phyloP scores from a whole-genome alignment of 805 yeast genomes.

The Kodamaea jinghongensis region DNA sequence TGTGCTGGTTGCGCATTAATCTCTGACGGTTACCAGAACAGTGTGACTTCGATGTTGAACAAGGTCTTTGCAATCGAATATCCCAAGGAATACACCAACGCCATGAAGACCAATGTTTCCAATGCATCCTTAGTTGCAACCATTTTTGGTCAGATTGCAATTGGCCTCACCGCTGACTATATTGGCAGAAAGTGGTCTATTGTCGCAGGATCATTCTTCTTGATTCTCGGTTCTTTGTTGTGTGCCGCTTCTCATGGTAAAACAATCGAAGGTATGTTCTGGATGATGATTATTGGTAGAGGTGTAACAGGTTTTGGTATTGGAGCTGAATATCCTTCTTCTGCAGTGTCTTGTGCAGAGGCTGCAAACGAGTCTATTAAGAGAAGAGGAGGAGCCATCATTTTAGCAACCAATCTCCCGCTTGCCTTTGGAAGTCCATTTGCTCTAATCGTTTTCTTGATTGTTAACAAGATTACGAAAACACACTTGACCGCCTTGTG shows the following conservation, averaged over 20 bases:
- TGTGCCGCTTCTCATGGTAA: constrained; percentile 71
- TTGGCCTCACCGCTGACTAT: constrained; percentile 65
- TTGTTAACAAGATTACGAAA: constrained; percentile 58
- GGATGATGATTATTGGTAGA: constrained; percentile 73
- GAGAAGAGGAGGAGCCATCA: constrained; percentile 64
- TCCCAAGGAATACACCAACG: constrained; percentile 43
- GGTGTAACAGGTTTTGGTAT: constrained; percentile 78
- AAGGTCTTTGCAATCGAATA: constrained; percentile 49
- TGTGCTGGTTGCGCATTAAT: constrained; percentile 75
- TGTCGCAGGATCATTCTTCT: constrained; percentile 56
- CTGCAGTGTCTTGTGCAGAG: constrained; percentile 66
- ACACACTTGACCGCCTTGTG: constrained; percentile 48
- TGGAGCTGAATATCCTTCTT: constrained; percentile 75
- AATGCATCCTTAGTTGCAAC: constrained; percentile 69
- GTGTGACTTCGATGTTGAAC: constrained; percentile 69
- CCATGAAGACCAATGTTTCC: constrained; percentile 62
- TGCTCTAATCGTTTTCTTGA: constrained; percentile 62
- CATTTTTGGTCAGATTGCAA: constrained; percentile 63
- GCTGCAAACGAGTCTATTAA: constrained; percentile 67
- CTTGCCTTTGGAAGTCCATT: constrained; percentile 78
- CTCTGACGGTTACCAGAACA: constrained; percentile 77
- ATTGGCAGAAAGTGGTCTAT: constrained; percentile 70
- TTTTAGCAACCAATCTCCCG: constrained; percentile 70
- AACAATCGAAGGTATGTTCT: constrained; percentile 62
- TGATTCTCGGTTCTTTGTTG: constrained; percentile 61